These are phyloP conservation scores for Capsicum rhomboideum DNA, from an alignment of 257 asterid genomes.

Conservation along the genomic window DNA sequence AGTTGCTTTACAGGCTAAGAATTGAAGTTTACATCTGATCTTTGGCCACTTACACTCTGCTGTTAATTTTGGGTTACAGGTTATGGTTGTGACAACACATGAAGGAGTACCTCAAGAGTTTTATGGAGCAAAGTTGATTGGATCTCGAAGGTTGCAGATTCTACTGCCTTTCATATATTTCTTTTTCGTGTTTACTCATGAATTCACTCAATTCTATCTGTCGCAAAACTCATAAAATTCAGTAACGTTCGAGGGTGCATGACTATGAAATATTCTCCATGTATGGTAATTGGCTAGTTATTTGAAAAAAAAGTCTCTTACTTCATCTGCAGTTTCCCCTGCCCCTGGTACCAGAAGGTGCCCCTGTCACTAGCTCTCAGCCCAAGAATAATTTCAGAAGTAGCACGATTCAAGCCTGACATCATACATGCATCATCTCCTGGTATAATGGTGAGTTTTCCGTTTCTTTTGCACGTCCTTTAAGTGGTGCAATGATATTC, in stretches of 20 bases:
- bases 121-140: slow-evolving; percentile 89
- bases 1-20: neutral
- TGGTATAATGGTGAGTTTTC: slow-evolving; percentile 72
- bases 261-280: neutral
- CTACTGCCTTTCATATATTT: neutral
- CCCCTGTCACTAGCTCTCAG: slow-evolving; percentile 97
- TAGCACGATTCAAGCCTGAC: slow-evolving; percentile 86
- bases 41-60: neutral
- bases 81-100: slow-evolving; percentile 96
- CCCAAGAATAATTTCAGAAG: slow-evolving; percentile 97
- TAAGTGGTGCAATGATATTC: neutral
- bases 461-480: slow-evolving; percentile 1
- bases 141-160: slow-evolving; percentile 67
- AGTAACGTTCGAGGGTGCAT: neutral
- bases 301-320: slow-evolving; percentile 5
- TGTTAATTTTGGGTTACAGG: slow-evolving; percentile 38
- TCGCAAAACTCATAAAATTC: neutral
- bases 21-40: neutral
- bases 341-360: slow-evolving; percentile 82
- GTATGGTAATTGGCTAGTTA: neutral
- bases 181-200: neutral
- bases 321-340: slow-evolving; percentile 68
- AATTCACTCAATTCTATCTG: neutral
- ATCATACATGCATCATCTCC: slow-evolving; percentile 98
- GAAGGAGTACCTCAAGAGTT: slow-evolving; percentile 97